These are phyloP conservation scores for Ogataea ramenticola DNA, from an alignment of 805 yeast genomes.

Conservation along the genomic window DNA sequence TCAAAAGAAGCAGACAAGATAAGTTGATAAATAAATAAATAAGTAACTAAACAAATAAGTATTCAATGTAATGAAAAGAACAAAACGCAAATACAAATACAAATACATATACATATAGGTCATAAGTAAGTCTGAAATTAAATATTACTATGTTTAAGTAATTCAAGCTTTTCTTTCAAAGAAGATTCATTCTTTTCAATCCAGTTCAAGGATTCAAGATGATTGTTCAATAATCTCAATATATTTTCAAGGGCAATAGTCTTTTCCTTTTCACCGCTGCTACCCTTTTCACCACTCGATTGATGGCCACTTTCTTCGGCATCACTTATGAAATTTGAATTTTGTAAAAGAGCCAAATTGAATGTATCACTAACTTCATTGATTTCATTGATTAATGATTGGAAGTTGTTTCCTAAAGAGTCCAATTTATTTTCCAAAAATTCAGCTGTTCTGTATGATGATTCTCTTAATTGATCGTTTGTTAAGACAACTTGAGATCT, in stretches of 20 bases:
- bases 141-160: conserved; percentile 15
- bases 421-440: conserved; percentile 75
- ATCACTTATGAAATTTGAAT: conserved; percentile 5
- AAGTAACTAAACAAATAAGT: neutral
- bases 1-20: conserved; percentile 6
- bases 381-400: conserved; percentile 71
- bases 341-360: conserved; percentile 46
- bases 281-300: conserved; percentile 11
- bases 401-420: conserved; percentile 65
- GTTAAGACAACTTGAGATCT: conserved; percentile 29
- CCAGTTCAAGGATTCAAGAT: conserved; percentile 83
- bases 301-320: conserved; percentile 8
- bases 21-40: too few species aligned
- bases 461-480: conserved; percentile 82
- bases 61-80: neutral
- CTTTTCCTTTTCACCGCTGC: conserved; percentile 24
- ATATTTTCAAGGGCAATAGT: conserved; percentile 51
- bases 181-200: conserved; percentile 67
- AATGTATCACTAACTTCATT: conserved; percentile 77
- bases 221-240: conserved; percentile 77
- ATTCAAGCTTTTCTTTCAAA: conserved; percentile 59
- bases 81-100: neutral
- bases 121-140: neutral
- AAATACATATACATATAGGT: too few species aligned
- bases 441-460: conserved; percentile 84